These are phyloP conservation scores for Phytopythium litorale DNA, from an alignment of 352 stramenopile genomes.

Conservation along the genomic window DNA sequence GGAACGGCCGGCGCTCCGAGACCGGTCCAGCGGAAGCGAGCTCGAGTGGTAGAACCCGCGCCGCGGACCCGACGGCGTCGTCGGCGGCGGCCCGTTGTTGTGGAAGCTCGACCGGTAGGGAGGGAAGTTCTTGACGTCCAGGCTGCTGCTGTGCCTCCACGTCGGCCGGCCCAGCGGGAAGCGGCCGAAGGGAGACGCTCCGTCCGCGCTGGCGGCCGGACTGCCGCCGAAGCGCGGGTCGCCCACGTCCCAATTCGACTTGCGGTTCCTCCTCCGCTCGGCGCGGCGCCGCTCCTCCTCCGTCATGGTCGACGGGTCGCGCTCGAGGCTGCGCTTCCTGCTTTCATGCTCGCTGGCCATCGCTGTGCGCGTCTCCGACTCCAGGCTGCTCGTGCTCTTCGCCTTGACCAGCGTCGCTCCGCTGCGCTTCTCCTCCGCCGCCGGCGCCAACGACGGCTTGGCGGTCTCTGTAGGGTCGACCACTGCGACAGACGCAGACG, in stretches of 20 bases:
- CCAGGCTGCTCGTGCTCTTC: slow-evolving; percentile 19
- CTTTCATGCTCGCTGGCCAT: slow-evolving; percentile 5
- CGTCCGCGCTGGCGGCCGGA: slow-evolving; percentile 18
- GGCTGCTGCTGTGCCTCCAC: slow-evolving; percentile 61
- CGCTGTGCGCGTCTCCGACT: slow-evolving; percentile 6
- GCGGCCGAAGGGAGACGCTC: slow-evolving; percentile 41
- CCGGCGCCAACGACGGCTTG: slow-evolving; percentile 6
- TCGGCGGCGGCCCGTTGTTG: slow-evolving; percentile 12
- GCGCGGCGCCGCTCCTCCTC: slow-evolving; percentile 57
- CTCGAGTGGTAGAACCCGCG: slow-evolving; percentile 43
- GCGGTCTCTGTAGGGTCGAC: background rate
- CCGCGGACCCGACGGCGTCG: slow-evolving; percentile 13
- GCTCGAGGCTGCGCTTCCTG: slow-evolving; percentile 42
- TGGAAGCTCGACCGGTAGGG: slow-evolving; percentile 37
- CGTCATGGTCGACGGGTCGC: slow-evolving; percentile 28
- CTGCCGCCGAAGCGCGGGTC: slow-evolving; percentile 53
- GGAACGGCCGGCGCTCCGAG: slow-evolving; percentile 37
- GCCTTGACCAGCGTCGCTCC: slow-evolving; percentile 15
- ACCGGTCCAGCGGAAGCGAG: slow-evolving; percentile 52
- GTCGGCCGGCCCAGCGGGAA: slow-evolving; percentile 46
- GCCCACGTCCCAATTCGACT: slow-evolving; percentile 82
- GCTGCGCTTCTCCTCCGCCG: slow-evolving; percentile 12
- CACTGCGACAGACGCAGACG: background rate
- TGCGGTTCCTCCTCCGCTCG: slow-evolving; percentile 60
- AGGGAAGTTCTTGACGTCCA: slow-evolving; percentile 56